phyloP scores from a whole-genome alignment of 805 yeast species.

The Metschnikowia arizonensis region DNA sequence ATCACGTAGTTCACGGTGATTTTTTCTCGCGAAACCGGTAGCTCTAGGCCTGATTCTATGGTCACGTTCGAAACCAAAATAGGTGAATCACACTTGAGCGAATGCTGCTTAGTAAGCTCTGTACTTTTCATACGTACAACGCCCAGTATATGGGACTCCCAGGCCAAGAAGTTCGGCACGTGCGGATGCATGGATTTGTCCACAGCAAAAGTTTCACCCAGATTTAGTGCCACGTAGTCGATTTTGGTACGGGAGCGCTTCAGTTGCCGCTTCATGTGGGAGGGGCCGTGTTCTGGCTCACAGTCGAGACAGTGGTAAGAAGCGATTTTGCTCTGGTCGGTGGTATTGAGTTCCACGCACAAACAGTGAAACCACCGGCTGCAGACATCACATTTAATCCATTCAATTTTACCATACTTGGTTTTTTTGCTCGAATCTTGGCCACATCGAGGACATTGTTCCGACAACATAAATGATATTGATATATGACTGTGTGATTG shows the following conservation, averaged over 20 bases:
- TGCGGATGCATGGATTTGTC: constrained; percentile 52
- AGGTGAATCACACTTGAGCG: constrained; percentile 39
- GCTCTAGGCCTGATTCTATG: constrained; percentile 41
- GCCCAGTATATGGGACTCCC: neutral
- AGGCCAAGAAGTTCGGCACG: constrained; percentile 24
- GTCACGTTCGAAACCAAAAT: constrained; percentile 36
- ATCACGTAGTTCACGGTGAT: constrained; percentile 56
- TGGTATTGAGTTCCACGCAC: constrained; percentile 32
- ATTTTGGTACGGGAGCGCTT: constrained; percentile 50
- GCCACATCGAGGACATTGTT: constrained; percentile 12
- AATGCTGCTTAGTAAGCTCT: constrained; percentile 36
- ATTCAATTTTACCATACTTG: constrained; percentile 18
- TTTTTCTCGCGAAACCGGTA: constrained; percentile 42
- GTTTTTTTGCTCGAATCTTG: neutral
- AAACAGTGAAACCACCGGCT: constrained; percentile 50
- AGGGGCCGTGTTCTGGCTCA: constrained; percentile 42
- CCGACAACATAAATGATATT: constrained; percentile 1
- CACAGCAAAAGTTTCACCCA: constrained; percentile 56
- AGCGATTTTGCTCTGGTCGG: constrained; percentile 36
- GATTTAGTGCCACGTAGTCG: constrained; percentile 76
- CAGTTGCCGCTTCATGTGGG: constrained; percentile 49
- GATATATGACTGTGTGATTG: neutral
- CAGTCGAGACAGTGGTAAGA: constrained; percentile 58
- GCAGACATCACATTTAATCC: constrained; percentile 61
- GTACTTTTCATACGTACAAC: constrained; percentile 28